Evolutionary conservation across 75 land plant genomes (phyloP), one percentile per base, ranked within the genome.

Genomic region (Pinus tabuliformis): DNA sequence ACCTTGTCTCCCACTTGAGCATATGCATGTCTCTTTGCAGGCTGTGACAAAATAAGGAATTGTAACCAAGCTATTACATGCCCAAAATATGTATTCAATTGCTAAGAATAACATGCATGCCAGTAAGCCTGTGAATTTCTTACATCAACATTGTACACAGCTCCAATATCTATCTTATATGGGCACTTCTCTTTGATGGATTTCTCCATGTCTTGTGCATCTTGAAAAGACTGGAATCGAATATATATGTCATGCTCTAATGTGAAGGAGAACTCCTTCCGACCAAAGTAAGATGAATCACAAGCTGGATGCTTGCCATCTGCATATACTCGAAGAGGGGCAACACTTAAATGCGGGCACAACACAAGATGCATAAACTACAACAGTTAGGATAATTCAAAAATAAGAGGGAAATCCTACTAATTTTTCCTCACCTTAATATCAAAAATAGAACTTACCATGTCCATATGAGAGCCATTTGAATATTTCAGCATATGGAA

Each of bases 131-230:
- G 49, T 36, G 63, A 8, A 73, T 74, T 18, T 24, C 88, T 83
- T 88, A 97, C 99, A 80, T 94, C 93, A 2, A 97, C 99, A 85
- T 89, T 97, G 78, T 95, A 97, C 11, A 97, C 91, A 81, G 99
- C 84, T 56, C 99, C 99, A 81, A 97, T 97, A 75, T 97, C 99
- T 57, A 97, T 97, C 76, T 97, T 97, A 49, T 87, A 78, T 8
- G 98, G 99, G 59, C 92, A 87, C 60, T 92, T 95, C 75, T 89
- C 92, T 72, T 81, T 83, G 62, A 97, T 90, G 21, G 98, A 76
- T 42, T 80, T 86, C 75, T 97, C 95, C 79, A 97, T 73, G 72
- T 92, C 99, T 70, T 81, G 14, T n/a, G 74, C 81, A 81, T 82
- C 86, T 57, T 81, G 89, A 72, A 94, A 97, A 30, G 98, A 97